Percentiles rank a stretch among this genome's conserved stretches.
These are phyloP conservation scores for Uncinocarpus reesii DNA, from an alignment of 2,329 filamentous ascomycete genomes.

Conservation along the genomic window DNA sequence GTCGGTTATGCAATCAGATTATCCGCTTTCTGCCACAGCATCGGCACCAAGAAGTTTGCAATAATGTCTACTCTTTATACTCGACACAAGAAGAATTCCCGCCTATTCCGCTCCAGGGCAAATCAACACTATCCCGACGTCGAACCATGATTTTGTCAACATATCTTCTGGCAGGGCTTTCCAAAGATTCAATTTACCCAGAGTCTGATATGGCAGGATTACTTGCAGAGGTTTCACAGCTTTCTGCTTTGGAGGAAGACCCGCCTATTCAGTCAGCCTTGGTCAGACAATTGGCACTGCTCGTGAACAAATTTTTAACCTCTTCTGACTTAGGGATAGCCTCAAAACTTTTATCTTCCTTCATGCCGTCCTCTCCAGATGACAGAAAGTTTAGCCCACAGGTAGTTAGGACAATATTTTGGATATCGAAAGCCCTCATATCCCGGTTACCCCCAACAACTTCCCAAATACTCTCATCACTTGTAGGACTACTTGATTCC, in stretches of 20 bases:
- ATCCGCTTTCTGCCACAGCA: slow-evolving; percentile 45
- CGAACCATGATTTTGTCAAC: slow-evolving; percentile 48
- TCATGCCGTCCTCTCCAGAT: slow-evolving; percentile 22
- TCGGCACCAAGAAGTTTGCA: slow-evolving; percentile 43
- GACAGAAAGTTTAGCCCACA: slow-evolving; percentile 26
- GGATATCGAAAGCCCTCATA: slow-evolving; percentile 51
- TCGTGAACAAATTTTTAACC: slow-evolving; percentile 35
- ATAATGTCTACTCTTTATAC: slow-evolving; percentile 48
- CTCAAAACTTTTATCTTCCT: slow-evolving; percentile 25
- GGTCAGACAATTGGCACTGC: slow-evolving; percentile 34
- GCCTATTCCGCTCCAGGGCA: slow-evolving; percentile 28
- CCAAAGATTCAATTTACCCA: slow-evolving; percentile 30
- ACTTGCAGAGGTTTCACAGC: slow-evolving; percentile 29
- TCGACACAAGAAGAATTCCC: slow-evolving; percentile 27
- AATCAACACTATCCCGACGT: slow-evolving; percentile 27
- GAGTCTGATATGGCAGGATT: slow-evolving; percentile 28
- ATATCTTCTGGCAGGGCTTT: slow-evolving; percentile 46
- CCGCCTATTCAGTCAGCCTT: slow-evolving; percentile 33
- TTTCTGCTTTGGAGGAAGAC: slow-evolving; percentile 25
- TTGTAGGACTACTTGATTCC: slow-evolving; percentile 38
- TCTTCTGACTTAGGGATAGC: slow-evolving; percentile 26
- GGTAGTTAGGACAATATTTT: slow-evolving; percentile 48
- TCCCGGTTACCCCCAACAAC: slow-evolving; percentile 44
- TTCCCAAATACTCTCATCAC: slow-evolving; percentile 42
- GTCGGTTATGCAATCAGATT: slow-evolving; percentile 51